Evolutionary conservation across 306 rosid species (phyloP), one percentile per base, ranked within the genome.

Genomic region (Betula pendula): DNA sequence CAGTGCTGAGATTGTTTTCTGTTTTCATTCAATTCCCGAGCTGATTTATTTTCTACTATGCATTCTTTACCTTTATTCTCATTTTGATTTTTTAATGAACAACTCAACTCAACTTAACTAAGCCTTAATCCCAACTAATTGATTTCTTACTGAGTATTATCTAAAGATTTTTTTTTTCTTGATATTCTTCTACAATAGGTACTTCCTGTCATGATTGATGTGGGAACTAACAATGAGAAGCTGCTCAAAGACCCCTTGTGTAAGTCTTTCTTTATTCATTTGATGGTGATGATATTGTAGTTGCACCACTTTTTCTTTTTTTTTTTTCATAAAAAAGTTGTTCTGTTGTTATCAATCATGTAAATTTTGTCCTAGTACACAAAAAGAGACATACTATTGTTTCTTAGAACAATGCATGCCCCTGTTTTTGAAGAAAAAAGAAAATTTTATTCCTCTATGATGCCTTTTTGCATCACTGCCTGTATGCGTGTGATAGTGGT

Each of bases 201-300:
- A 72, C 99, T 96, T 78, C 98, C 99, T 67, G 96, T 96, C 67
- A 96, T 96, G 99, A 91, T 96, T 91, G 99, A 96, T 71, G 93
- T 92, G 67, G 99, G 99, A 75, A 96, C 97, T 81, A 91, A 96
- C 90, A 96, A 92, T 77, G 91, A 91, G 82, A 86, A 85, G 88
- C 77, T 96, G 76, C 88, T 92, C 19, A 76, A 92, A 60, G 97
- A 96, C 75, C 94, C 93, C 40, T 38, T 96, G 69, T 96, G 99
- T 96, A 87, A 84, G 99, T 81, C 25, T 76, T 78, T 66, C 65
- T 78, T 74, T 47, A 27, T 79, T 58, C 75, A 48, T 29, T 77
- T 50, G 45, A 45, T 59, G 60, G 80, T 78, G 73, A 74, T 50
- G 74, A 75, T 68, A 19, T 45, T 38, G 29, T 75, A 75, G 0